Evolutionary conservation across 768 basidiomycete species (phyloP).

Genomic region (Rhodotorula paludigena): DNA sequence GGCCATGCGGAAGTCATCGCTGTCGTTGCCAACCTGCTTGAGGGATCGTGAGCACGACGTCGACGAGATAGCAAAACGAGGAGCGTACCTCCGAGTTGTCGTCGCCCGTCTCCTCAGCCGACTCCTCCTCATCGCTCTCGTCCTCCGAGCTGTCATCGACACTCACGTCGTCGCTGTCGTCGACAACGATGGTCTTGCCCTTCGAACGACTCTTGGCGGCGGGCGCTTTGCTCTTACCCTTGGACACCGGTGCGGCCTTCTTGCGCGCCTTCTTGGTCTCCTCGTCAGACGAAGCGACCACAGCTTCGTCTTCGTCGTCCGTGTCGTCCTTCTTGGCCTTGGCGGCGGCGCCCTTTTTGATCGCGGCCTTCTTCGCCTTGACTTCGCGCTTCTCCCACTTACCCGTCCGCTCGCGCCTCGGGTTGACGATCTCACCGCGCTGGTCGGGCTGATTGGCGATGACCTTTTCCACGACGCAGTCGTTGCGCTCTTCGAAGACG

Average conservation of each 20-base stretch:
- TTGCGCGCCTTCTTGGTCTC: neutral
- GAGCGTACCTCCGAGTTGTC: neutral
- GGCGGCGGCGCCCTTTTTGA: neutral
- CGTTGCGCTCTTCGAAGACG: conserved; percentile 54
- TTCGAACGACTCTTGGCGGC: no score
- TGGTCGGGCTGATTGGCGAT: neutral
- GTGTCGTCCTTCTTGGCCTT: conserved; percentile 6
- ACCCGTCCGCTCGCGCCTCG: neutral
- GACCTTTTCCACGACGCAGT: neutral
- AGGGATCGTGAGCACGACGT: no score
- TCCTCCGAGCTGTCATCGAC: neutral
- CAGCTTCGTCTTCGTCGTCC: neutral
- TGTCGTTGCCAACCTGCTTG: no score
- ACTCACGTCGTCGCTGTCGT: neutral
- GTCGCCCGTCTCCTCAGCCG: no score
- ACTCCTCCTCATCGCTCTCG: neutral
- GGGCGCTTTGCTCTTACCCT: no score
- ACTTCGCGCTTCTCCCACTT: neutral
- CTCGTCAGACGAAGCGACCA: neutral
- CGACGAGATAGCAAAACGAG: no score
- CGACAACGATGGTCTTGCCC: neutral
- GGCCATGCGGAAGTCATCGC: conserved; percentile 6
- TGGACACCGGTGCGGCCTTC: no score
- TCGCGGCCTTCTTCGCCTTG: conserved; percentile 5
- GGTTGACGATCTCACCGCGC: conserved; percentile 4